Conservation (phyloP, 495 filamentous ascomycete genomes). For the Neurospora sublineolata region DNA sequence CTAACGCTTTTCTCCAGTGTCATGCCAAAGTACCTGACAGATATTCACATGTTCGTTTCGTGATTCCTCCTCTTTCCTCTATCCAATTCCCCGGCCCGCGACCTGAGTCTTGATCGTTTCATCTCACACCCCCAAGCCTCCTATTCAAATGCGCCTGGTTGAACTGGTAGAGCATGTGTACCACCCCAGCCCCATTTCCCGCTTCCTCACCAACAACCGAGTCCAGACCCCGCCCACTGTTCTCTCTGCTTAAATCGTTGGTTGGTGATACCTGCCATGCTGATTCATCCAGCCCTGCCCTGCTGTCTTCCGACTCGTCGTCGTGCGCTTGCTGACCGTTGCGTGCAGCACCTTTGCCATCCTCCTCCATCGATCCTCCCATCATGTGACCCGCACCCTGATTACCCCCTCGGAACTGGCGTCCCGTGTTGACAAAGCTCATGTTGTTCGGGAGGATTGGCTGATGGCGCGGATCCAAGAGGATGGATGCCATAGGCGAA, state of each 20-base stretch:
- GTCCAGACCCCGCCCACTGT: conserved; percentile 22
- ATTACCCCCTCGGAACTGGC: conserved; percentile 31
- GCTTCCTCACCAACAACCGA: conserved; percentile 3
- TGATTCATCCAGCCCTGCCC: conserved; percentile 36
- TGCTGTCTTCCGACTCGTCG: conserved; percentile 38
- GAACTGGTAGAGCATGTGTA: conserved; percentile 84
- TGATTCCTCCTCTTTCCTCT: background rate
- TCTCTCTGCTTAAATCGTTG: conserved; percentile 29
- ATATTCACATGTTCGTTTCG: background rate
- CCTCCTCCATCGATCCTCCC: conserved; percentile 37
- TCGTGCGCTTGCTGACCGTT: conserved; percentile 66
- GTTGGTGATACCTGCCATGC: conserved; percentile 41
- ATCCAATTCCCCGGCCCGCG: background rate
- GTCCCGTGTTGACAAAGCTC: conserved; percentile 23
- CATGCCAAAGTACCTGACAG: background rate
- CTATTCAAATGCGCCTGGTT: conserved; percentile 67
- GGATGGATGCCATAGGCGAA: conserved; percentile 57
- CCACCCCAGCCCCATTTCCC: conserved; percentile 45
- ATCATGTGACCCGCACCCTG: conserved; percentile 33
- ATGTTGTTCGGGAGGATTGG: conserved; percentile 33
- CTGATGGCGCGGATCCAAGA: conserved; percentile 81
- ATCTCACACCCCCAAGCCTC: conserved; percentile 28
- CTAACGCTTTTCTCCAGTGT: background rate
- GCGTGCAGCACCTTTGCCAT: conserved; percentile 53
- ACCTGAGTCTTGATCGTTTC: background rate